Evolutionary conservation across 73 alveolate genomes (phyloP).

Genomic region (Loxodes magnus): DNA sequence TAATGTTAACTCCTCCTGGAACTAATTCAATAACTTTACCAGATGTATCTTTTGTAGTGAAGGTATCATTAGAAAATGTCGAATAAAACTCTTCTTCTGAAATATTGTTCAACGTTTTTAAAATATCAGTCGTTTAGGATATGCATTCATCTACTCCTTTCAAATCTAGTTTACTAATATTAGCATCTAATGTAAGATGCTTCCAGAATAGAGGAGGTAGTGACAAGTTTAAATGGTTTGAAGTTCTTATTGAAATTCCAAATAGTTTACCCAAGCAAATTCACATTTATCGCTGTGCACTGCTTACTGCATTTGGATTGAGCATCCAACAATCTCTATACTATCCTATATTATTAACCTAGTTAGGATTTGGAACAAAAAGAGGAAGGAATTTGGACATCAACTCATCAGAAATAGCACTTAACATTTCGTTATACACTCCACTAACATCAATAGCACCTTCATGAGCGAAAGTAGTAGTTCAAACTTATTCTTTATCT

Average conservation of each 20-base stretch:
- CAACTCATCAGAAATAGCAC: conserved; percentile 77
- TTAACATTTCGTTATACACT: conserved; percentile 73
- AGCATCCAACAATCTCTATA: conserved; percentile 77
- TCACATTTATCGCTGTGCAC: conserved; percentile 63
- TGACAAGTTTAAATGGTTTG: conserved; percentile 46
- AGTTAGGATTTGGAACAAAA: conserved; percentile 80
- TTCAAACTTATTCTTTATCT: conserved; percentile 26
- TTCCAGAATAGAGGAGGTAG: conserved; percentile 78
- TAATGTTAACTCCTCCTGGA: conserved; percentile 53
- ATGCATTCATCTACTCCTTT: conserved; percentile 71
- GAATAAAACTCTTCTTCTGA: conserved; percentile 45
- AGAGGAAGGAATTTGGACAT: conserved; percentile 60
- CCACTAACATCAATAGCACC: conserved; percentile 92
- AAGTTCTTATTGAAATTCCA: conserved; percentile 78
- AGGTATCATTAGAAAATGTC: conserved; percentile 37
- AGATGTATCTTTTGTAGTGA: conserved; percentile 59
- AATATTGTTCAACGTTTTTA: conserved; percentile 21
- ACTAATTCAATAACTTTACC: conserved; percentile 65
- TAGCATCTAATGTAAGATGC: conserved; percentile 56
- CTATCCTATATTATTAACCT: conserved; percentile 69
- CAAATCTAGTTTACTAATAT: conserved; percentile 46
- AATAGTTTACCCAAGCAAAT: conserved; percentile 72
- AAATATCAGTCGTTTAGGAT: conserved; percentile 59
- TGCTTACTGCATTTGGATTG: conserved; percentile 76
- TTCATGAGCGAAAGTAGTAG: conserved; percentile 67